Percentiles rank a stretch among this genome's conserved stretches.
These are phyloP conservation scores for Aureobasidium zeae DNA, from an alignment of 2,329 filamentous ascomycete species.

Conservation along the genomic window DNA sequence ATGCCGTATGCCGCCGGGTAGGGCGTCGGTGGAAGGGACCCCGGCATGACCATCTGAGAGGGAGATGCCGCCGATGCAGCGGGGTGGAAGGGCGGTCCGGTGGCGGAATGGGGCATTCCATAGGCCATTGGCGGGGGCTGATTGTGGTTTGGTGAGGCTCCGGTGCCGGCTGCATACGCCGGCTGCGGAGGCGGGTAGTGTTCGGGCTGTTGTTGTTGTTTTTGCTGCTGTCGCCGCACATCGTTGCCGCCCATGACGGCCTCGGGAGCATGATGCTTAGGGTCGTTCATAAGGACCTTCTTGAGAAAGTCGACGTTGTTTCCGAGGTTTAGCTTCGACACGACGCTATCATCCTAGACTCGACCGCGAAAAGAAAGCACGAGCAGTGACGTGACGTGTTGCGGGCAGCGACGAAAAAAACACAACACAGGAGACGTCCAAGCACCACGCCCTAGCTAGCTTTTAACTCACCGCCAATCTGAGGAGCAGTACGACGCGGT, in stretches of 20 bases:
- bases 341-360: slow-evolving; percentile 2
- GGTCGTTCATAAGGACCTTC: slow-evolving; percentile 9
- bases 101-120: not conserved
- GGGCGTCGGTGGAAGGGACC: slow-evolving; percentile 9
- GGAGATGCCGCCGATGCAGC: slow-evolving; percentile 3
- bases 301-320: not conserved
- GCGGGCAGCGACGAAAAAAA: slow-evolving; percentile 10
- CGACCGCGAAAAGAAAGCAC: not conserved
- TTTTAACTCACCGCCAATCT: slow-evolving; percentile 5
- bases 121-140: slow-evolving; percentile 13
- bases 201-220: slow-evolving; percentile 14
- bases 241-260: slow-evolving; percentile 11
- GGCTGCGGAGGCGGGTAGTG: slow-evolving; percentile 9
- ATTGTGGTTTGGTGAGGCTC: slow-evolving; percentile 13
- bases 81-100: slow-evolving; percentile 2
- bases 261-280: slow-evolving; percentile 9
- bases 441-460: not conserved
- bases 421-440: slow-evolving; percentile 3
- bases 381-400: slow-evolving; percentile 4
- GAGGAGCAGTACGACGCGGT: slow-evolving; percentile 2
- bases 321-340: not conserved
- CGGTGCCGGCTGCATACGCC: slow-evolving; percentile 7
- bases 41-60: slow-evolving; percentile 2
- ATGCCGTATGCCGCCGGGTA: slow-evolving; percentile 12
- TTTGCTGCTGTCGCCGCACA: not conserved